phyloP scores from a whole-genome alignment of 2,329 filamentous ascomycete genomes.

The Xylaria sp. region DNA sequence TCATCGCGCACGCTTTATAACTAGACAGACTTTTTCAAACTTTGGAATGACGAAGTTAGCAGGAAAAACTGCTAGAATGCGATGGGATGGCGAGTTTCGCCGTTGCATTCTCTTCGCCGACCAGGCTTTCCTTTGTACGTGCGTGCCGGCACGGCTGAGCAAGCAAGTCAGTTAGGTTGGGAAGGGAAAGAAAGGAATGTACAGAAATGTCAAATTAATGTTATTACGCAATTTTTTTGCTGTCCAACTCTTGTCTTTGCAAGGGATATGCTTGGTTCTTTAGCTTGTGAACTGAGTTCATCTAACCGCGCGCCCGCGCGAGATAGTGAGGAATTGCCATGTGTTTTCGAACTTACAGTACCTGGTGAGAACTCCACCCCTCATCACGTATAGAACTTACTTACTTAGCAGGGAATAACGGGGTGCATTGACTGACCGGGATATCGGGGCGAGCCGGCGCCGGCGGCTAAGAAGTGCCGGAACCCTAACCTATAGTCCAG shows the following conservation, averaged over 20 bases:
- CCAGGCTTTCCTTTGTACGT: conserved; percentile 28
- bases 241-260: not conserved
- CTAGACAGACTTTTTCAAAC: conserved; percentile 30
- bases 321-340: not conserved
- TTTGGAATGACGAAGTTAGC: conserved; percentile 1
- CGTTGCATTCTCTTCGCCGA: not conserved
- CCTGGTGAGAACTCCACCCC: not conserved
- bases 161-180: not conserved
- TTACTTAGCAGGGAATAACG: not conserved
- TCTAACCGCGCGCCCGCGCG: not conserved
- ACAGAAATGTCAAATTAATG: conserved; percentile 16
- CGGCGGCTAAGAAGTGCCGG: not conserved
- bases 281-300: not conserved
- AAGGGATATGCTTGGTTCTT: not conserved
- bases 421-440: not conserved
- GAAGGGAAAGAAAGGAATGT: conserved; percentile 24
- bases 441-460: not conserved
- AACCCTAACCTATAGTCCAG: not conserved
- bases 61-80: conserved; percentile 2
- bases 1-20: conserved; percentile 23
- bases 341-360: no score
- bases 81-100: not conserved
- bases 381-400: not conserved
- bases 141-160: not conserved
- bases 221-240: not conserved